Evolutionary conservation across 768 basidiomycete species (phyloP).

Genomic region (Russula olivacea): DNA sequence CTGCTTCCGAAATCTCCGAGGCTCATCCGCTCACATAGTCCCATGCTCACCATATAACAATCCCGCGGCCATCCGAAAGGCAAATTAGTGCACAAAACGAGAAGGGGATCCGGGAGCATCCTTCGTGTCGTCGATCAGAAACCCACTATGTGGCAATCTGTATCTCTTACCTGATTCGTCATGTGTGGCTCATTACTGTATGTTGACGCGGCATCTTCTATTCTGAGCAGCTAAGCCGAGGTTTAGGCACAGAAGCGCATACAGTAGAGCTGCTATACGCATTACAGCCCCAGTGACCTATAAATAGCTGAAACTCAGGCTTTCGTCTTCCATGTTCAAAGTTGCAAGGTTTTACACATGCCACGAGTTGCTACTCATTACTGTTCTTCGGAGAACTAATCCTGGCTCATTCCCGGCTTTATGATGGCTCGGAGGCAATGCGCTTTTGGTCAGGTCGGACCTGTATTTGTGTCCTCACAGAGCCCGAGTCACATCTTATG

Average conservation of each 20-base stretch:
- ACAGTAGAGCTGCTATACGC: background rate
- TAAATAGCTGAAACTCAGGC: background rate
- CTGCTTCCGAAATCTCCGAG: background rate
- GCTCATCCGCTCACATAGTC: background rate
- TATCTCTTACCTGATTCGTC: background rate
- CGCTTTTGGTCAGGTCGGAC: background rate
- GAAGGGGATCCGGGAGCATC: background rate
- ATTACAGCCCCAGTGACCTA: no score
- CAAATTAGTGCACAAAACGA: background rate
- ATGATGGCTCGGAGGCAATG: no score
- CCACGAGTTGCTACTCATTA: background rate
- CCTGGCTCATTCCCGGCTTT: no score
- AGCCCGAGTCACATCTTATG: background rate
- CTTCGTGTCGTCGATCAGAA: background rate
- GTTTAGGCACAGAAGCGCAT: background rate
- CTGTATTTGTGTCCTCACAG: background rate
- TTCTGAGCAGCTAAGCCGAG: background rate
- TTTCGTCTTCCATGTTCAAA: background rate
- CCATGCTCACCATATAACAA: background rate
- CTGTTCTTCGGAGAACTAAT: background rate
- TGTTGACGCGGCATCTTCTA: background rate
- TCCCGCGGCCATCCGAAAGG: background rate
- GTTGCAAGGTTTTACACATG: background rate
- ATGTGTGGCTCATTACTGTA: no score
- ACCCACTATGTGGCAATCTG: background rate